These are phyloP conservation scores for Fusarium sacchari DNA, from an alignment of 2,329 filamentous ascomycete genomes.

Conservation along the genomic window DNA sequence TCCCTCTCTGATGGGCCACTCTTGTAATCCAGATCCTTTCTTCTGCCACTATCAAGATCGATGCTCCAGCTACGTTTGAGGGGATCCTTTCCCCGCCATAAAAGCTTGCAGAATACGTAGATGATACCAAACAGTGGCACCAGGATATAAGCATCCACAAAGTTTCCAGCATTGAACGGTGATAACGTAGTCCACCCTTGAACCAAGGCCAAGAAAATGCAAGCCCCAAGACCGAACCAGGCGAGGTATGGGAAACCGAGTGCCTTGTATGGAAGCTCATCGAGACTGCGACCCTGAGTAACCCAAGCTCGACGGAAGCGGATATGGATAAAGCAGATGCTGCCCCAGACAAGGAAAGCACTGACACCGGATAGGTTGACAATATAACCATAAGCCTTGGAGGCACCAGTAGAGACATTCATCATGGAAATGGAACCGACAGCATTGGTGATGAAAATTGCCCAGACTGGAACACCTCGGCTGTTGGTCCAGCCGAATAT, in stretches of 20 bases:
- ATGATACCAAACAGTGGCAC: constrained; percentile 69
- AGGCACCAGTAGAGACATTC: constrained; percentile 74
- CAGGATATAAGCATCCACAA: constrained; percentile 72
- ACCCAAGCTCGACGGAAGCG: constrained; percentile 74
- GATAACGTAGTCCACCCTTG: constrained; percentile 70
- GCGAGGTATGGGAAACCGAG: constrained; percentile 67
- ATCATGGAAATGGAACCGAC: constrained; percentile 80
- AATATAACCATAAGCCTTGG: constrained; percentile 73
- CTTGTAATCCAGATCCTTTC: constrained; percentile 63
- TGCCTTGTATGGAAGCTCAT: constrained; percentile 66
- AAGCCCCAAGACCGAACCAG: constrained; percentile 67
- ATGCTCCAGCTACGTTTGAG: constrained; percentile 62
- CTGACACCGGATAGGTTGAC: constrained; percentile 76
- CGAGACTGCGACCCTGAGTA: constrained; percentile 63
- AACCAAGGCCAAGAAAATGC: constrained; percentile 67
- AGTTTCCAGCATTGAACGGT: constrained; percentile 67
- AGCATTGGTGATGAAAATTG: constrained; percentile 74
- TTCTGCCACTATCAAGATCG: constrained; percentile 65
- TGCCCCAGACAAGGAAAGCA: constrained; percentile 77
- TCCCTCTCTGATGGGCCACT: constrained; percentile 45
- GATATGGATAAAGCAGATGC: constrained; percentile 76
- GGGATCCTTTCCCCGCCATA: constrained; percentile 60
- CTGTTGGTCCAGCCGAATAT: constrained; percentile 75
- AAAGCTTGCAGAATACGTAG: constrained; percentile 64
- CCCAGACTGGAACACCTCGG: constrained; percentile 70